Base-by-base conservation (phyloP, 148 eudicot species). In the Rhododendron ferrugineum region DNA sequence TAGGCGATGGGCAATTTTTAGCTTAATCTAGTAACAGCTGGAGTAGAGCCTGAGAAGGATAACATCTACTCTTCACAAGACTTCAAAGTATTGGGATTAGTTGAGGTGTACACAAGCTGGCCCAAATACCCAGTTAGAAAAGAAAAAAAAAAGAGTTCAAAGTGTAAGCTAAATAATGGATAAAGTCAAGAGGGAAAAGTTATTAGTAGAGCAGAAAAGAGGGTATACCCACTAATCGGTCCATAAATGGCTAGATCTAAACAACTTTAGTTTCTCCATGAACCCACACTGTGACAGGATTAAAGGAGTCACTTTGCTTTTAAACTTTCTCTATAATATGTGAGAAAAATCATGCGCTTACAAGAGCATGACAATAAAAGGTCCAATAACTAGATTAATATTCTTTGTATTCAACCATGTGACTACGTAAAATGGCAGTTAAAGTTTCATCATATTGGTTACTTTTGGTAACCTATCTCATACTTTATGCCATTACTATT, bases 391-490 rank as follows among this genome's bases (percentile, higher is more conserved):
- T 1, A 32, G 68, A 2, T 32, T 18, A 30, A 37, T 7, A 80
- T 56, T 18, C 4, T 5, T 22, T 20, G 10, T 15, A 32, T 56
- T 23, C 68, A 28, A 52, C 44, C 66, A 54, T 56, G 83, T 36
- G 83, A 34, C 70, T 9, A 56, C 3, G 1, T 58, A 40, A 83
- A 46, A 73, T 50, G 49, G 34, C 49, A 34, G 46, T 73, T 49
- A 49, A 13, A 73, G 80, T 50, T 84, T 73, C 64, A 52, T 84
- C 82, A 44, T 79, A 18, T 81, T 73, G 52, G 47, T 86, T 49
- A 49, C 80, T 72, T 54, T 32, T 54, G 37, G 32, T 32, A 28
- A 52, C 20, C 74, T 15, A n/a, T 13, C 52, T 78, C 32, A n/a
- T 0, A 14, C 28, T 26, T 11, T 22, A 28, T 14, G n/a, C 32